A percentile compares a stretch with the other conserved stretches of the same genome.
These are phyloP conservation scores for Durusdinium trenchii DNA, from an alignment of 73 alveolate genomes.

Conservation along the genomic window DNA sequence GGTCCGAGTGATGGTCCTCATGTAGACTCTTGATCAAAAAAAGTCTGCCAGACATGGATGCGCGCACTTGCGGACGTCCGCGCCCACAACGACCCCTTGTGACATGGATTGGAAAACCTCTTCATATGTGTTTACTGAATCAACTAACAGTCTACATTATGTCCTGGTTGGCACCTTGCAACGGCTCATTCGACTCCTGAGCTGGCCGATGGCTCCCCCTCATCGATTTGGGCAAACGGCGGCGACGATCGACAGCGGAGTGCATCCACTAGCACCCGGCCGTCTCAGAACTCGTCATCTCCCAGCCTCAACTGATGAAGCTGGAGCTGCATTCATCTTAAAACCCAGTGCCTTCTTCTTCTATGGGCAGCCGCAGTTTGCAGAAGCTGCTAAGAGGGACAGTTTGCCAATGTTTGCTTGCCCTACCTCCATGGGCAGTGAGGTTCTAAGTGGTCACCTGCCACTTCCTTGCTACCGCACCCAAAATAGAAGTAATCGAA, in stretches of 20 bases:
- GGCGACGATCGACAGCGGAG: not conserved
- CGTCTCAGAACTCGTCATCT: constrained; percentile 66
- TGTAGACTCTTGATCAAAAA: no score
- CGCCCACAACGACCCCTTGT: no score
- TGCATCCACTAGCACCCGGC: not conserved
- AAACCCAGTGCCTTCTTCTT: not conserved
- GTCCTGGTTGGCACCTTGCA: not conserved
- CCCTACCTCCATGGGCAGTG: not conserved
- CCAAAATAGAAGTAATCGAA: not conserved
- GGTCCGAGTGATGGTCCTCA: no score
- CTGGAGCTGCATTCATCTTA: not conserved
- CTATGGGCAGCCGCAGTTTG: not conserved
- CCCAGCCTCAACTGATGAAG: constrained; percentile 19
- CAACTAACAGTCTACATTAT: not conserved
- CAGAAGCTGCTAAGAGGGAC: not conserved
- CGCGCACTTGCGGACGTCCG: no score
- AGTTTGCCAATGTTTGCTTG: not conserved
- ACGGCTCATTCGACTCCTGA: not conserved
- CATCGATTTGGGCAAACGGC: not conserved
- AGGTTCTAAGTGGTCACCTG: not conserved
- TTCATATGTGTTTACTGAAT: no score
- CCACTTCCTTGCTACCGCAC: not conserved
- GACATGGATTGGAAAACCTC: no score
- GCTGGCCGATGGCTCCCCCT: not conserved
- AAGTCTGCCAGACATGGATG: no score